Evolutionary conservation across 2,329 filamentous ascomycete species (phyloP).

Genomic region (Knufia fluminis): DNA sequence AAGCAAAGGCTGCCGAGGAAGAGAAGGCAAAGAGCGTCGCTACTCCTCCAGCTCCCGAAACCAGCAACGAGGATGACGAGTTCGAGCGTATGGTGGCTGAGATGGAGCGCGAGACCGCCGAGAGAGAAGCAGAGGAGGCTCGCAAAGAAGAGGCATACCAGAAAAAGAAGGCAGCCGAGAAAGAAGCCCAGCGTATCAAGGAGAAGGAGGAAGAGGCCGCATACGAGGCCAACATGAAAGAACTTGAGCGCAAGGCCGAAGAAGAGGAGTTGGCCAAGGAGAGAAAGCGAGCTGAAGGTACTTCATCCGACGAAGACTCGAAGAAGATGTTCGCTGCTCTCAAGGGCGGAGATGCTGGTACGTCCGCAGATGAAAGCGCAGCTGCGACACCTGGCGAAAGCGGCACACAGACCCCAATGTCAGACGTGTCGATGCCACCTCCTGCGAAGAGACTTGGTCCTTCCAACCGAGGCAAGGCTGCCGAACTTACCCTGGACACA

Average conservation of each 20-base stretch:
- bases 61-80: constrained; percentile 31
- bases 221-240: constrained; percentile 40
- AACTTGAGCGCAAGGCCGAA: constrained; percentile 40
- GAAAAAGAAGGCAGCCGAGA: constrained; percentile 72
- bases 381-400: constrained; percentile 30
- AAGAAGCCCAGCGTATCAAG: constrained; percentile 41
- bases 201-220: constrained; percentile 37
- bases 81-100: constrained; percentile 34
- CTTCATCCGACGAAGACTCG: constrained; percentile 26
- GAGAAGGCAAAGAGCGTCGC: constrained; percentile 27
- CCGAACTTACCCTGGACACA: constrained; percentile 78
- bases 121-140: constrained; percentile 38
- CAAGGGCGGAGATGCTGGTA: constrained; percentile 32
- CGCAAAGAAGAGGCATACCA: constrained; percentile 42
- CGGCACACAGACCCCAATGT: constrained; percentile 37
- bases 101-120: constrained; percentile 39
- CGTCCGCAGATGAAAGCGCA: constrained; percentile 26
- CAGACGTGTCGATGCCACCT: constrained; percentile 38
- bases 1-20: constrained; percentile 17
- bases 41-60: constrained; percentile 33
- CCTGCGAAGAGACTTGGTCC: constrained; percentile 46
- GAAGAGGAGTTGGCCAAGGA: constrained; percentile 36
- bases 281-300: constrained; percentile 31
- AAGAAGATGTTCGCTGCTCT: constrained; percentile 36
- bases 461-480: constrained; percentile 67